Evolutionary conservation across 2,329 filamentous ascomycete genomes (phyloP), one percentile per base, ranked within the genome.

Genomic region (Fusarium newnesense): DNA sequence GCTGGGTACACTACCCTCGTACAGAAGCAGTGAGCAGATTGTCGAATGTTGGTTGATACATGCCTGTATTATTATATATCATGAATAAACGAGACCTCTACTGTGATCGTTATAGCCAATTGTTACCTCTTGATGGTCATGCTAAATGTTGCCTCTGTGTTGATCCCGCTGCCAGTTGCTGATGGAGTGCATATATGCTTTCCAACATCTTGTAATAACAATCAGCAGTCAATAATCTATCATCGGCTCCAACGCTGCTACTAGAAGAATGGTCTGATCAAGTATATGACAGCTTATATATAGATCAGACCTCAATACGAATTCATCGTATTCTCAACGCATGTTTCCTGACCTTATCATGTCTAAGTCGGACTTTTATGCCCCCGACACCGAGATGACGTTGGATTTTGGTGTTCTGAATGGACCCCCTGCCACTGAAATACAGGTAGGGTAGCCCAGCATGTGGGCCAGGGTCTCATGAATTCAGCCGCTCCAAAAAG

Each of bases 1-100:
- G 76, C 78, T 80, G 60, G 75, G 81, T 81, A 81, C 81, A 78
- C 63, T 80, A 80, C 80, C 76, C 70, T 42, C 64, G 79, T 80
- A 77, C 78, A 77, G 26, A 60, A 52, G 37, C 60, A 54, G 76
- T 75, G 73, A 76, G 79, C 76, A 76, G 79, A 64, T 67, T 72
- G 76, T 76, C 70, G 34, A 66, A 60, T 61, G 68, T 69, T 73
- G 67, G 61, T 76, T 80, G 80, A 80, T 78, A 82, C 75, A 81
- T 80, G n/a, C 61, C 19, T 50, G 34, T 46, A 16, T 40, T 37
- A 19, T 43, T 56, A 42, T 42, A 10, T 39, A 49, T 67, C 13
- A 47, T 37, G 24, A 30, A 24, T 10, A 61, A 44, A 43, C 6
- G 12, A 24, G 26, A 43, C 30, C 40, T 28, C 32, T 58, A 5